Evolutionary conservation across 352 stramenopile genomes (phyloP).

Genomic region (Phytophthora colocasiae): DNA sequence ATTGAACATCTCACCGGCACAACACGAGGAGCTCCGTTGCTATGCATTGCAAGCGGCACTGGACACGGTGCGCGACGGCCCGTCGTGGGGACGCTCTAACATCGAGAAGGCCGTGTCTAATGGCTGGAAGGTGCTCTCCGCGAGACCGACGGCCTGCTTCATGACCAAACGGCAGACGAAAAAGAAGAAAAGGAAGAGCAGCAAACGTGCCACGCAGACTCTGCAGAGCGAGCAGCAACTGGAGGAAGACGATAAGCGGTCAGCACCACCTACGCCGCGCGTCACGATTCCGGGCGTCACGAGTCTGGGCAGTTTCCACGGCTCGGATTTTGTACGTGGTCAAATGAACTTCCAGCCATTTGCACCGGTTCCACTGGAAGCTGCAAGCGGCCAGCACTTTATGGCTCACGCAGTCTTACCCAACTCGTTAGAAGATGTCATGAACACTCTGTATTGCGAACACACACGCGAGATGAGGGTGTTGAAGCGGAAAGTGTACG

Average conservation of each 20-base stretch:
- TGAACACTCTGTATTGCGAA: constrained; percentile 68
- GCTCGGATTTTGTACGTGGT: constrained; percentile 8
- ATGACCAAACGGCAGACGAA: constrained; percentile 61
- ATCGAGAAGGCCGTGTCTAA: constrained; percentile 46
- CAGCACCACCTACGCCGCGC: constrained; percentile 19
- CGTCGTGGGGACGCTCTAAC: constrained; percentile 71
- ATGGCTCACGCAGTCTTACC: constrained; percentile 63
- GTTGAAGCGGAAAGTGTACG: constrained; percentile 51
- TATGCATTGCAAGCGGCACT: constrained; percentile 62
- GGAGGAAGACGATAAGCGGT: constrained; percentile 31
- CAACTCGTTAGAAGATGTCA: constrained; percentile 75
- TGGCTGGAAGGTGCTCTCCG: constrained; percentile 66
- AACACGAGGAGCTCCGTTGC: constrained; percentile 70
- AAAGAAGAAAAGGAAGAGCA: constrained; percentile 32
- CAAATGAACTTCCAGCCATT: constrained; percentile 25
- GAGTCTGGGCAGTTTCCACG: constrained; percentile 36
- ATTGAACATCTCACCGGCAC: constrained; percentile 52
- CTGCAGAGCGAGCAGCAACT: constrained; percentile 11
- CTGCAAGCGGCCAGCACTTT: constrained; percentile 55
- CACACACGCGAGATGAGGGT: constrained; percentile 59
- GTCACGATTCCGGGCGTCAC: constrained; percentile 31
- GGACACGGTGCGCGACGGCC: constrained; percentile 62
- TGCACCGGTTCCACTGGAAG: constrained; percentile 30
- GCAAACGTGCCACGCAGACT: constrained; percentile 11
- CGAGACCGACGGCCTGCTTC: constrained; percentile 54